A percentile compares a stretch with the other conserved stretches of the same genome.
Conservation (phyloP, 1,139 yeast species). For the Suhomyces bolitotheri region DNA sequence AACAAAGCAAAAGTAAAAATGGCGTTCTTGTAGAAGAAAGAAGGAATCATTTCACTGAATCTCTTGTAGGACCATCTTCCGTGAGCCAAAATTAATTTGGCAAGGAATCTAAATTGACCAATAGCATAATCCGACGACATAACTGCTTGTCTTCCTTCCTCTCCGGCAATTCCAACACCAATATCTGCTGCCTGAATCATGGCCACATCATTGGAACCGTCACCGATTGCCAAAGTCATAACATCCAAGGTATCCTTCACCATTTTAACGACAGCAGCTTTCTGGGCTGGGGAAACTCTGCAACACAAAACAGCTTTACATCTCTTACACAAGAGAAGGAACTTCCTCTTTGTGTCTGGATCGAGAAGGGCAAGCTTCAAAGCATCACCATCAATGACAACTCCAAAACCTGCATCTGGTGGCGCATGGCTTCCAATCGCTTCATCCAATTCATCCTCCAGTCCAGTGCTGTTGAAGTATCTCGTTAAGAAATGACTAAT, state of each 20-base stretch:
- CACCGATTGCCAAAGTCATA: constrained; percentile 93
- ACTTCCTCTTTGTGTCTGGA: constrained; percentile 59
- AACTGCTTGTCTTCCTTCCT: constrained; percentile 97
- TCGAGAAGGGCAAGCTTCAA: constrained; percentile 68
- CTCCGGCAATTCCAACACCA: constrained; percentile 98
- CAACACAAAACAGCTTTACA: constrained; percentile 94
- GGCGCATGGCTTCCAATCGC: constrained; percentile 76
- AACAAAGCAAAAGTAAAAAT: constrained; percentile 84
- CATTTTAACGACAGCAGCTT: constrained; percentile 91
- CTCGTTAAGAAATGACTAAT: constrained; percentile 61
- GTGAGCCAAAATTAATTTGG: constrained; percentile 79
- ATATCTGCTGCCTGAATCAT: constrained; percentile 99
- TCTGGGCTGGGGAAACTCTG: constrained; percentile 96
- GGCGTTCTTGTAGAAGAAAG: constrained; percentile 89
- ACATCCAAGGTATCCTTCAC: constrained; percentile 76
- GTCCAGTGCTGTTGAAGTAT: constrained; percentile 65
- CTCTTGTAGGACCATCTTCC: constrained; percentile 97
- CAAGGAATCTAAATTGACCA: constrained; percentile 87
- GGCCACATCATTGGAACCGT: constrained; percentile 97
- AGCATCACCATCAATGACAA: constrained; percentile 92
- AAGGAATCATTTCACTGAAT: constrained; percentile 90
- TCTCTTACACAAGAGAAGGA: constrained; percentile 83
- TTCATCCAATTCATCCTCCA: constrained; percentile 53
- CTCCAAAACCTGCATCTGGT: constrained; percentile 76
- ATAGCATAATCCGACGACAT: constrained; percentile 97